phyloP scores from a whole-genome alignment of 2,329 filamentous ascomycete species.

The Fonsecaea pugnacius region DNA sequence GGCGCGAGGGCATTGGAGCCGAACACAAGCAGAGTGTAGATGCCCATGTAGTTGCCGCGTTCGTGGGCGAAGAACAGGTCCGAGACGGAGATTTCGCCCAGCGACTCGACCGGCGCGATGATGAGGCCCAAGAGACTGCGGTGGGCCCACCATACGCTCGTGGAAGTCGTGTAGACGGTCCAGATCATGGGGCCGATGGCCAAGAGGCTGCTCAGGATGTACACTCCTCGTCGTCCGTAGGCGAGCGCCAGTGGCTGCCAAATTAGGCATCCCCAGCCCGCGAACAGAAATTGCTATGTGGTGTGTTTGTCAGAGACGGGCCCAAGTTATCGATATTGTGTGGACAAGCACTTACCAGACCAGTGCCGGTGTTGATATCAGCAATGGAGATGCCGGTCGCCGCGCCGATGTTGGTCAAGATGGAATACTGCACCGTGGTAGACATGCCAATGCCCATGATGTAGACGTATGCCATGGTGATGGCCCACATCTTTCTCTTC shows the following conservation, averaged over 20 bases:
- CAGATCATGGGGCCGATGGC: slow-evolving; percentile 48
- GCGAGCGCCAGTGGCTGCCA: slow-evolving; percentile 55
- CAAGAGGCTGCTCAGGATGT: slow-evolving; percentile 39
- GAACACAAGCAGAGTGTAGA: slow-evolving; percentile 31
- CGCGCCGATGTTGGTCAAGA: slow-evolving; percentile 46
- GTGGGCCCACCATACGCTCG: slow-evolving; percentile 54
- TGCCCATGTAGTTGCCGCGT: slow-evolving; percentile 31
- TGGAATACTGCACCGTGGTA: slow-evolving; percentile 41
- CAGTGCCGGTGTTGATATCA: slow-evolving; percentile 54
- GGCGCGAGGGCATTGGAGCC: slow-evolving; percentile 43
- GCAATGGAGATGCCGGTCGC: slow-evolving; percentile 49
- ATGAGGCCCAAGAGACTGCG: slow-evolving; percentile 55
- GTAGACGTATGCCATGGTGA: slow-evolving; percentile 44
- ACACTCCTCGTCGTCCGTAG: slow-evolving; percentile 44
- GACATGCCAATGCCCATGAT: slow-evolving; percentile 41
- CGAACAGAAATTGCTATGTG: slow-evolving; percentile 41
- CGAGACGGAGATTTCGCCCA: slow-evolving; percentile 53
- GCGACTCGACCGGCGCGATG: slow-evolving; percentile 54
- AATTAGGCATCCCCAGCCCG: slow-evolving; percentile 49
- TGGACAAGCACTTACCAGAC: slow-evolving; percentile 48
- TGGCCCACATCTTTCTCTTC: slow-evolving; percentile 41
- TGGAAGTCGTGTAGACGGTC: slow-evolving; percentile 50
- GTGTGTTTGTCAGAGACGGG: neutral
- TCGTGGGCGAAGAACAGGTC: slow-evolving; percentile 46
- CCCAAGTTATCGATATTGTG: neutral